These are phyloP conservation scores for Penicillium sp. DNA, from an alignment of 2,329 filamentous ascomycete genomes.

Conservation along the genomic window DNA sequence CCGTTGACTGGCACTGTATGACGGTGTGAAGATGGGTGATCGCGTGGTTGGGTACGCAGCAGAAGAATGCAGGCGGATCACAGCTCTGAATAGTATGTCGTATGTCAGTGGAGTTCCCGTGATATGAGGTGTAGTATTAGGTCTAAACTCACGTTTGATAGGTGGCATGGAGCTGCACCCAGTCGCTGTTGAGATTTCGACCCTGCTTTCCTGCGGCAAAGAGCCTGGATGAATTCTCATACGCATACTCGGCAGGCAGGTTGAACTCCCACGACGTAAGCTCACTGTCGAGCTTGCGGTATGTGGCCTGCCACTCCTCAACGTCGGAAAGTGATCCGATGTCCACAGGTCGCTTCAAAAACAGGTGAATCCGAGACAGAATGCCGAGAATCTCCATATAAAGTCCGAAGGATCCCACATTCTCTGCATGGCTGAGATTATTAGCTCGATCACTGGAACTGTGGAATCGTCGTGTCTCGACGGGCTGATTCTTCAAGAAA, in stretches of 20 bases:
- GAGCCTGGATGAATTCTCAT: constrained; percentile 72
- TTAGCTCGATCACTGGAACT: constrained; percentile 60
- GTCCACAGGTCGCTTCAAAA: constrained; percentile 85
- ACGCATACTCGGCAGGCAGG: constrained; percentile 77
- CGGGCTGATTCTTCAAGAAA: constrained; percentile 79
- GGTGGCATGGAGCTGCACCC: constrained; percentile 89
- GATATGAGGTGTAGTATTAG: background rate
- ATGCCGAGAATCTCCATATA: constrained; percentile 90
- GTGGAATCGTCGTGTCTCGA: constrained; percentile 81
- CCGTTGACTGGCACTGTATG: constrained; percentile 79
- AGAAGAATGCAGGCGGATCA: constrained; percentile 88
- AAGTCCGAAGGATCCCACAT: constrained; percentile 84
- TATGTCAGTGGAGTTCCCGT: constrained; percentile 26
- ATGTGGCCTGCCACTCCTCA: constrained; percentile 85
- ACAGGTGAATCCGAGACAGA: constrained; percentile 82
- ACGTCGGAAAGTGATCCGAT: constrained; percentile 83
- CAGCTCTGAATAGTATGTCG: constrained; percentile 56
- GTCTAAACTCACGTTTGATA: constrained; percentile 71
- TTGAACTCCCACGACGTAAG: constrained; percentile 82
- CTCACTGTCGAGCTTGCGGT: constrained; percentile 79
- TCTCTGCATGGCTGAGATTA: constrained; percentile 72
- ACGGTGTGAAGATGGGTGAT: constrained; percentile 86
- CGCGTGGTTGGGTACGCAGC: constrained; percentile 89
- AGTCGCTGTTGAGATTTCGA: constrained; percentile 75
- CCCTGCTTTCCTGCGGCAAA: constrained; percentile 67